Base-by-base conservation (phyloP, 306 rosid genomes). In the Cucurbita maxima region DNA sequence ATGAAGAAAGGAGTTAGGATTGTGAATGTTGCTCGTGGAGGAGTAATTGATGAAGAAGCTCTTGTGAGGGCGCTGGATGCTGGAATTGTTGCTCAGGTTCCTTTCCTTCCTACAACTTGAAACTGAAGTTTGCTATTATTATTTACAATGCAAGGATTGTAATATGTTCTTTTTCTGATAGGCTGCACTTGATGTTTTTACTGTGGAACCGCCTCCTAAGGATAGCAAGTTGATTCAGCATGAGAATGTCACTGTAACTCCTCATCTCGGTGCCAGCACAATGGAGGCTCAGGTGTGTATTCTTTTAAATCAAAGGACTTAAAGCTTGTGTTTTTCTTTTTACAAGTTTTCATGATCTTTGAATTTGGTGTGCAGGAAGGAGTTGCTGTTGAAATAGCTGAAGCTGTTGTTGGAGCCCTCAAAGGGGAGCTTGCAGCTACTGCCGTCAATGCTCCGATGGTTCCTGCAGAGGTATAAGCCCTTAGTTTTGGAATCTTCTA, bases 391-490 rank as follows among this genome's bases (percentile, higher is more conserved):
- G 99, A 95, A 84, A 91, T 95, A 79, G 99, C 99, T 40, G 99
- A 95, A 83, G 99, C 99, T 69, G 97, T 95, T 3, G 90, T 91
- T 43, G 97, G 97, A 75, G 99, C 97, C 7, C 79, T 95, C 76
- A 86, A 78, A 77, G 99, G 99, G 57, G 99, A 91, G 88, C 96
- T 95, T 84, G 96, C 99, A 74, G 84, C 97, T 51, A 91, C 99
- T 59, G 99, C 99, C 7, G 99, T 95, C 79, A 95, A 95, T 85
- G 99, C 99, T 47, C 97, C 99, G 7, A 95, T 95, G 99, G 97
- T 91, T 84, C 86, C 99, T 50, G 91, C 99, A 2, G 97, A 95
- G 99, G 99, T 95, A 76, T 10, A 34, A 70, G 1, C 74, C 59
- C 59, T 16, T 34, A 7, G 47, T 50, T 70, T 70, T 15, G 45